Evolutionary conservation across 1,284 basidiomycete genomes (phyloP).

Genomic region (Cryptococcus deneoformans): DNA sequence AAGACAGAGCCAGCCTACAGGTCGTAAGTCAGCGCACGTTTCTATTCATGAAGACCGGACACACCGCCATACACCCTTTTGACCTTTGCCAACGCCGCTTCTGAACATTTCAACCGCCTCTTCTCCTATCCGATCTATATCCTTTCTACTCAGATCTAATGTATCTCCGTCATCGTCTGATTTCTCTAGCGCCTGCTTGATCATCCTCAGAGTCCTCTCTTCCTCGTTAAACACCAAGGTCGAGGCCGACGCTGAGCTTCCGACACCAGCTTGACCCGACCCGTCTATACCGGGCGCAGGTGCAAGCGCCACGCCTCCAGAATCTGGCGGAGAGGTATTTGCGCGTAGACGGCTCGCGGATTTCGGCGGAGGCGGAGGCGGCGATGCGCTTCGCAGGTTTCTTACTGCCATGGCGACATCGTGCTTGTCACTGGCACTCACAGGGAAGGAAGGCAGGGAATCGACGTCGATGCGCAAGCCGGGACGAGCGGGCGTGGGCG

Average conservation of each 20-base stretch:
- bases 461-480: background rate
- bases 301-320: background rate
- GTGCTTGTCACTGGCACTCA: constrained; percentile 7
- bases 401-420: constrained; percentile 16
- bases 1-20: constrained; percentile 74
- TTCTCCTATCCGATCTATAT: constrained; percentile 69
- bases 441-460: constrained; percentile 7
- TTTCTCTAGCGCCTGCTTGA: constrained; percentile 62
- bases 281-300: background rate
- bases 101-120: constrained; percentile 67
- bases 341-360: background rate
- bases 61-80: constrained; percentile 65
- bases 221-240: background rate
- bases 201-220: constrained; percentile 29
- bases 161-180: constrained; percentile 77
- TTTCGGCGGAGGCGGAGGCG: background rate
- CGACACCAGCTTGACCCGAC: background rate
- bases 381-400: constrained; percentile 8
- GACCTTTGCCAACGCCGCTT: constrained; percentile 57
- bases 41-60: constrained; percentile 20
- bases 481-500: background rate
- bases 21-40: background rate
- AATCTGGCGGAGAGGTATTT: background rate
- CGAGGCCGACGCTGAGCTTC: background rate
- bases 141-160: constrained; percentile 73